Base-by-base conservation (phyloP, 176 grass and related monocot genomes). In the Triticum dicoccoides region DNA sequence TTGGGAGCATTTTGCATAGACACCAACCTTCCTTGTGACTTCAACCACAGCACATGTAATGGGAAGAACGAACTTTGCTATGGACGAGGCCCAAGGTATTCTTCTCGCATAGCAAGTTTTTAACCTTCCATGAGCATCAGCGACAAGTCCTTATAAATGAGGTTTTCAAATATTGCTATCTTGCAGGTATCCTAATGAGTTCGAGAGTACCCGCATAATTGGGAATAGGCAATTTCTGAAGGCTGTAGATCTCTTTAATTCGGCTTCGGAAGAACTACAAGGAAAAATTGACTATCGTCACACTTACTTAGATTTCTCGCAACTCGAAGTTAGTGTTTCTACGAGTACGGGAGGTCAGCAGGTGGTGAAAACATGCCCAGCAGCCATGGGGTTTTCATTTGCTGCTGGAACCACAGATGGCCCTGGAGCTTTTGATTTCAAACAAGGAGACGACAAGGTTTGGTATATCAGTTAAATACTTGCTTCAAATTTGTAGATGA, bases 1-100 rank as follows among this genome's bases (percentile, higher is more conserved):
- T 74, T 96, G n/a, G 97, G 97, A 83, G 84, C 97, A 52, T 96
- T 96, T 87, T 99, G 97, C 87, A 93, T 93, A 82, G 97, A 99
- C 74, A 99, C 94, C 25, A 74, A 88, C 24, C 94, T 91, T 65
- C 90, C 94, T 79, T 99, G 97, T 51, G 94, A 99, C 82, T 99
- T 99, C 83, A 99, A 99, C 82, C 97, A 94, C 61, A 96, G 94
- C 74, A 99, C 97, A 42, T 99, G 97, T 64, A 91, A 96, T 69
- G 97, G 97, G 65, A 99, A 94, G 90, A 99, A 99, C 59, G 97
- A 99, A 82, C 92, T 96, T 58, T 99, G 97, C 80, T 99, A 99
- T 76, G 92, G 94, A 80, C 90, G 94, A 85, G 97, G 94, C 17
- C 94, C 97, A 77, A 94, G 92, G 97, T 96, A 99, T 82, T 61